Evolutionary conservation across 345 rosid genomes (phyloP).

Genomic region (Gynandropsis gynandra): DNA sequence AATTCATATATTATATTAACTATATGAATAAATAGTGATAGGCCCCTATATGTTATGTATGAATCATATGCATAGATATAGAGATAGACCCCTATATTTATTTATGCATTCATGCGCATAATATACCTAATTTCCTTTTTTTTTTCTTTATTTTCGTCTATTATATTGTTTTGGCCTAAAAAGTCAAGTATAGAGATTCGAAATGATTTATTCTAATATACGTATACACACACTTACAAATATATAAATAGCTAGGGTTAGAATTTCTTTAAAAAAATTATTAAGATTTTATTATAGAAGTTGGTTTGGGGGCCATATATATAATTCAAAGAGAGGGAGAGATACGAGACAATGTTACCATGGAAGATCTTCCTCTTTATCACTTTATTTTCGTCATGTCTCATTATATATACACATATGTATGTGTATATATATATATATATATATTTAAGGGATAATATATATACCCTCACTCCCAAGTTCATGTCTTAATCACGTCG

Average conservation of each 20-base stretch:
- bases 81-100: no score
- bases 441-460: no score
- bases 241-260: neutral
- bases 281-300: constrained; percentile 11
- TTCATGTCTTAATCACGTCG: constrained; percentile 6
- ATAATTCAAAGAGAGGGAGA: constrained; percentile 17
- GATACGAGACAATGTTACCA: constrained; percentile 22
- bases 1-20: no score
- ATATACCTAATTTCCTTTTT: no score
- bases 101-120: no score
- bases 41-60: no score
- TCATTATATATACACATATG: neutral
- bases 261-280: neutral
- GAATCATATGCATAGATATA: no score
- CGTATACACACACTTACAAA: neutral
- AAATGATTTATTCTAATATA: neutral
- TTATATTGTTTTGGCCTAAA: no score
- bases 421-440: constrained; percentile 12
- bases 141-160: no score
- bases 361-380: constrained; percentile 20
- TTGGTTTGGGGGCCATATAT: constrained; percentile 14
- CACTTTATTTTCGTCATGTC: constrained; percentile 16
- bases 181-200: no score
- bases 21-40: no score
- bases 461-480: no score